Evolutionary conservation across 306 rosid species (phyloP).

Genomic region (Cercis canadensis): DNA sequence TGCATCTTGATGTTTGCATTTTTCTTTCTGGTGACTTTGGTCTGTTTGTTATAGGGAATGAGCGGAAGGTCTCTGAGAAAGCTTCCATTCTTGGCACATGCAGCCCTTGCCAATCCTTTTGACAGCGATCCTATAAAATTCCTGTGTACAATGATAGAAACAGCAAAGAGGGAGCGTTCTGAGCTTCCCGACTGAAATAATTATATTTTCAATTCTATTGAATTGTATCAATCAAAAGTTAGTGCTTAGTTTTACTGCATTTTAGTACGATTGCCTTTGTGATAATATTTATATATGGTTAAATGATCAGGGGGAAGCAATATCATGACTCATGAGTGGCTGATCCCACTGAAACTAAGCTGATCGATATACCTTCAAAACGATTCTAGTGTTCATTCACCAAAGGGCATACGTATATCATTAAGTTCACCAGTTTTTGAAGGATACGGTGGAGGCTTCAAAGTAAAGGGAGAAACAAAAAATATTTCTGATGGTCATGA

Average conservation of each 20-base stretch:
- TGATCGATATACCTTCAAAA: no score
- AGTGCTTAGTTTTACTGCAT: slow-evolving; percentile 26
- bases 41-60: slow-evolving; percentile 65
- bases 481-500: no score
- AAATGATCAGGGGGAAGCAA: no score
- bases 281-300: no score
- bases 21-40: slow-evolving; percentile 14
- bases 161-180: slow-evolving; percentile 79
- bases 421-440: no score
- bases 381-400: no score
- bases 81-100: slow-evolving; percentile 92
- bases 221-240: slow-evolving; percentile 30
- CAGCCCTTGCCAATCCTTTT: slow-evolving; percentile 71
- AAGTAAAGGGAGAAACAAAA: no score
- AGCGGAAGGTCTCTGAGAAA: slow-evolving; percentile 93
- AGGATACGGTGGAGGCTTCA: no score
- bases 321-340: no score
- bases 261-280: neutral
- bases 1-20: slow-evolving; percentile 26
- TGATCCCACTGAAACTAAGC: no score
- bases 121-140: slow-evolving; percentile 71
- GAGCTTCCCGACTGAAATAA: slow-evolving; percentile 80
- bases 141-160: slow-evolving; percentile 74
- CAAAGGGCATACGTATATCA: no score
- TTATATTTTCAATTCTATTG: slow-evolving; percentile 1